Conservation (phyloP, 2,329 filamentous ascomycete genomes). For the Pseudogymnoascus sp. region DNA sequence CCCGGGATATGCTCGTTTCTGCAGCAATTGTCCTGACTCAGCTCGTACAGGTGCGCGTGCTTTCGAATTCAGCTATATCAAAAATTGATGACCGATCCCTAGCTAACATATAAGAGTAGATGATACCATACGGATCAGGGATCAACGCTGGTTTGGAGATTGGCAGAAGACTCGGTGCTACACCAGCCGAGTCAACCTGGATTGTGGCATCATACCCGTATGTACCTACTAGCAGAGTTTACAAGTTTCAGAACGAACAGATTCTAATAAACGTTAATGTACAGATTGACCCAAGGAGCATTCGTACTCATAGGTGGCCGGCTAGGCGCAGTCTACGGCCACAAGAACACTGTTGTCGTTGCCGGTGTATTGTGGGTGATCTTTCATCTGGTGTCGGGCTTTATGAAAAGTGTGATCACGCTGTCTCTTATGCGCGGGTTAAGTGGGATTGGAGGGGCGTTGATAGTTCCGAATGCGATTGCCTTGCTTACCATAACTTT, state of each 20-base stretch:
- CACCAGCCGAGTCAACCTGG: constrained; percentile 32
- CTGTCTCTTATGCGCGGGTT: constrained; percentile 40
- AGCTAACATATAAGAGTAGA: constrained; percentile 1
- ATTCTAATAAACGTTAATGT: not conserved
- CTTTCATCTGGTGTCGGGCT: constrained; percentile 38
- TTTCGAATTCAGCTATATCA: not conserved
- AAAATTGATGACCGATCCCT: not conserved
- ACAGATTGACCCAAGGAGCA: constrained; percentile 41
- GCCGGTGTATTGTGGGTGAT: constrained; percentile 37
- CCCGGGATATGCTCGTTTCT: not conserved
- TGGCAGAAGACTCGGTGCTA: not conserved
- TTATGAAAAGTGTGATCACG: constrained; percentile 35
- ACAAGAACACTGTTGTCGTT: constrained; percentile 39
- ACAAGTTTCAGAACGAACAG: not conserved
- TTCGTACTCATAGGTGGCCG: constrained; percentile 47
- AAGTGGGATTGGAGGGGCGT: constrained; percentile 42
- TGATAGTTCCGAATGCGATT: constrained; percentile 46
- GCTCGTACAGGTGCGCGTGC: not conserved
- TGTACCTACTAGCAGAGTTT: constrained; percentile 10
- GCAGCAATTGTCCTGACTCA: not conserved
- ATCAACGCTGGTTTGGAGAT: constrained; percentile 6
- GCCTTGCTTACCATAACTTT: constrained; percentile 42
- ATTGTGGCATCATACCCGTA: constrained; percentile 34
- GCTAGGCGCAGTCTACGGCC: constrained; percentile 45
- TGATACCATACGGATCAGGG: constrained; percentile 1